Evolutionary conservation across 495 filamentous ascomycete genomes (phyloP).

Genomic region (Penicillium antarcticum): DNA sequence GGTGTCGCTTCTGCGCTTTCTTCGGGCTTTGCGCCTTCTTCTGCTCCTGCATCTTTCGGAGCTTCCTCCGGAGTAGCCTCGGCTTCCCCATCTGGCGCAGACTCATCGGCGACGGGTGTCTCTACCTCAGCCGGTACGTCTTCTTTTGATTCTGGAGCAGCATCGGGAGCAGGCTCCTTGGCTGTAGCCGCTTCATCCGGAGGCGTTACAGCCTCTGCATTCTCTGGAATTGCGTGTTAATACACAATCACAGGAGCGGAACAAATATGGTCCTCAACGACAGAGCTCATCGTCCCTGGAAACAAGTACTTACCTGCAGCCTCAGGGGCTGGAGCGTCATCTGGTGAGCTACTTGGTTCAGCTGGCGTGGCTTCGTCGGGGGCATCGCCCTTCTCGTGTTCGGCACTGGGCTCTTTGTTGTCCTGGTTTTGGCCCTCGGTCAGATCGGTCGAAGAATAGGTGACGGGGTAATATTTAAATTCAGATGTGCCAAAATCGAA

Average conservation of each 20-base stretch:
- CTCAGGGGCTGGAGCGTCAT: constrained; percentile 1
- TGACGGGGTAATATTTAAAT: constrained; percentile 37
- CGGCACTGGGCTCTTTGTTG: constrained; percentile 27
- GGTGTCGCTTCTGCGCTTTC: constrained; percentile 1
- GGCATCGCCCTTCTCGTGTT: constrained; percentile 22
- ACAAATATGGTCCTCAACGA: not conserved
- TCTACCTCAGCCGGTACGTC: constrained; percentile 14
- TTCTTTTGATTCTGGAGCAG: constrained; percentile 14
- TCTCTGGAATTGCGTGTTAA: constrained; percentile 22
- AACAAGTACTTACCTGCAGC: constrained; percentile 25
- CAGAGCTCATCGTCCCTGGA: not conserved
- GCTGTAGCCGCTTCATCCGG: constrained; percentile 24
- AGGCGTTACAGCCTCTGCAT: constrained; percentile 25
- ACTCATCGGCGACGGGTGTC: constrained; percentile 3
- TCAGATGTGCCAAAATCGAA: constrained; percentile 34
- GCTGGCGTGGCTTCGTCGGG: constrained; percentile 23
- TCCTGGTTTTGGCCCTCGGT: constrained; percentile 40
- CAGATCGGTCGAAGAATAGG: constrained; percentile 29
- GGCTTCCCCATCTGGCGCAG: constrained; percentile 10
- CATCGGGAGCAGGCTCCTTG: constrained; percentile 17
- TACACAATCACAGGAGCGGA: not conserved
- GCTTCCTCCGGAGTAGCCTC: constrained; percentile 6
- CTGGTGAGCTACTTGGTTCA: constrained; percentile 11
- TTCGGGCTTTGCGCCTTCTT: constrained; percentile 6
- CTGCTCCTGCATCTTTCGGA: not conserved